Conservation (phyloP, 805 yeast genomes). For the Alloascoidea hylecoeti region DNA sequence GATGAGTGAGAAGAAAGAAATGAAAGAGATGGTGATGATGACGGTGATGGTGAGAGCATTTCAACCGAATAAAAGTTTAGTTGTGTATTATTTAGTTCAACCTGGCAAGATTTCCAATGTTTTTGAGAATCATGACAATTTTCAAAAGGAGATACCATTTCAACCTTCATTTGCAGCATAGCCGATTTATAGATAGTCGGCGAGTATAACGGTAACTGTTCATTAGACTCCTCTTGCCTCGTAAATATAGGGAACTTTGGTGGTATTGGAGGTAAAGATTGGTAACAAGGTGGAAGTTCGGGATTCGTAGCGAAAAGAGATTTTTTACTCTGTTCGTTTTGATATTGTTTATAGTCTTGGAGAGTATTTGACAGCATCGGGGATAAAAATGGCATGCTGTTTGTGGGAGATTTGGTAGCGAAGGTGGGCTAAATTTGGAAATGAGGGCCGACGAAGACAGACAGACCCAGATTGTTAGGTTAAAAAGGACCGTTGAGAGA, state of each 20-base stretch:
- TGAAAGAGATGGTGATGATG: too few relatives aligned
- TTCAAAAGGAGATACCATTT: conserved; percentile 71
- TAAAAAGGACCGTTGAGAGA: too few relatives aligned
- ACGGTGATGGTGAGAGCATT: too few relatives aligned
- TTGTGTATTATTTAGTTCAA: conserved; percentile 81
- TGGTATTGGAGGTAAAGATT: conserved; percentile 19
- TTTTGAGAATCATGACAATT: conserved; percentile 46
- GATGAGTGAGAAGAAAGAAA: too few relatives aligned
- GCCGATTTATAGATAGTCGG: conserved; percentile 56
- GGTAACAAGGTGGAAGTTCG: conserved; percentile 23
- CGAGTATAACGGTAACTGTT: conserved; percentile 44
- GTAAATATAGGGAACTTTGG: conserved; percentile 21
- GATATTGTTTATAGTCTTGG: conserved; percentile 1
- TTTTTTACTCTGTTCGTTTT: neutral
- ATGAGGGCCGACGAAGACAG: too few relatives aligned
- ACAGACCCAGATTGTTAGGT: too few relatives aligned
- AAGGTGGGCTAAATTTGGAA: conserved; percentile 1
- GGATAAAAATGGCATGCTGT: neutral
- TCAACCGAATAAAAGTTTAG: conserved; percentile 48
- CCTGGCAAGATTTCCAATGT: conserved; percentile 53
- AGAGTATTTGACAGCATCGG: neutral
- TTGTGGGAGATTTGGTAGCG: neutral
- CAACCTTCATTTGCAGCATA: conserved; percentile 47
- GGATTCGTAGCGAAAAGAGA: neutral
- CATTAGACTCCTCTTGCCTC: conserved; percentile 16